Percentiles rank a stretch among this genome's conserved stretches.
phyloP scores from a whole-genome alignment of 345 rosid genomes.

The Pugionium dolabratum region DNA sequence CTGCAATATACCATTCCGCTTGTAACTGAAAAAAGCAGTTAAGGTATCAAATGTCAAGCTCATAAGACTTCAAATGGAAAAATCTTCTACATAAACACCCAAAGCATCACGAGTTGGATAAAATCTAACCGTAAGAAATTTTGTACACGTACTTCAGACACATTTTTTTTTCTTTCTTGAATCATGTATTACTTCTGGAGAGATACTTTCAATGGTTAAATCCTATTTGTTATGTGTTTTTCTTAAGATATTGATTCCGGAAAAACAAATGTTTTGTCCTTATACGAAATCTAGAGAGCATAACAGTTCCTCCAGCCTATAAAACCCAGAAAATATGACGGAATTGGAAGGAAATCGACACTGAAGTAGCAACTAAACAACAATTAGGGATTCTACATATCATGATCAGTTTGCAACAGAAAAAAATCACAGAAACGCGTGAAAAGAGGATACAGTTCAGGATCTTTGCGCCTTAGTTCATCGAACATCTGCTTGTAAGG shows the following conservation, averaged over 20 bases:
- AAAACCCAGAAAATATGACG: neutral
- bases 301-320: neutral
- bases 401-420: conserved; percentile 3
- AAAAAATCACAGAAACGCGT: neutral
- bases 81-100: no score
- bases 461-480: conserved; percentile 93
- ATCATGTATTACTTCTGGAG: neutral
- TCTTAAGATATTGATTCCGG: no score
- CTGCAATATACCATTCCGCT: conserved; percentile 90
- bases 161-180: no score
- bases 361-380: neutral
- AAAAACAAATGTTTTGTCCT: neutral
- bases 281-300: neutral
- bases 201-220: no score
- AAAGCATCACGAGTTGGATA: neutral
- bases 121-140: conserved; percentile 2
- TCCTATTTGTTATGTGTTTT: no score
- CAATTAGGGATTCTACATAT: conserved; percentile 19
- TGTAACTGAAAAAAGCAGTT: conserved; percentile 54
- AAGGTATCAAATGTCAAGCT: conserved; percentile 27
- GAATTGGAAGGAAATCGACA: neutral
- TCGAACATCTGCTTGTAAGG: conserved; percentile 97
- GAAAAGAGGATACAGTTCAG: conserved; percentile 73
- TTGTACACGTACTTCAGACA: neutral
- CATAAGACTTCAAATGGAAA: neutral